These are phyloP conservation scores for Stachybotrys chlorohalonatus DNA, from an alignment of 2,329 filamentous ascomycete species.

Conservation along the genomic window DNA sequence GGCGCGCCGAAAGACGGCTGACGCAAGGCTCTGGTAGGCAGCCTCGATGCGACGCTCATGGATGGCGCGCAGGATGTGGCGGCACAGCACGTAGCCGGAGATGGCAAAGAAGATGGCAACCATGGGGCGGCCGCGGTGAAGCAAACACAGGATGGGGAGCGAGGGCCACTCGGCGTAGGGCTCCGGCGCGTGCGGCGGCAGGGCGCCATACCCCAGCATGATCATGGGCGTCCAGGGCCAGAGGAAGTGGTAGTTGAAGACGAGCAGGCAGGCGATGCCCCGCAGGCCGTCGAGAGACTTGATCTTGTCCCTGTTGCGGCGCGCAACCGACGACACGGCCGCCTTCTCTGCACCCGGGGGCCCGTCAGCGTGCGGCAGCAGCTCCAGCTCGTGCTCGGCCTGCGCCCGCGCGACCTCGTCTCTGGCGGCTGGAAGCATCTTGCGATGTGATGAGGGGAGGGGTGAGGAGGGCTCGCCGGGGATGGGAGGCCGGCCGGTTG, in stretches of 20 bases:
- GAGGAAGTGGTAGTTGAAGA: constrained; percentile 33
- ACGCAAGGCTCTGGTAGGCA: constrained; percentile 26
- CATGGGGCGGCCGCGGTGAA: constrained; percentile 30
- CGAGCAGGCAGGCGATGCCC: constrained; percentile 30
- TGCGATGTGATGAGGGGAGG: too few relatives aligned
- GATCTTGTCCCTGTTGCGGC: constrained; percentile 21
- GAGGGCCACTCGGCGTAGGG: constrained; percentile 21
- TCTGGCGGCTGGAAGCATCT: neutral
- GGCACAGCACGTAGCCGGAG: constrained; percentile 31
- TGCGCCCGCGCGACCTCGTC: constrained; percentile 6
- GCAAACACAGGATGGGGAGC: constrained; percentile 28
- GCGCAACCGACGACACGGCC: constrained; percentile 2
- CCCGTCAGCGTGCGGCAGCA: constrained; percentile 6
- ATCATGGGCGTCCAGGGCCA: constrained; percentile 30
- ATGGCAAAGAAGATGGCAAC: constrained; percentile 34
- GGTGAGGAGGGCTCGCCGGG: too few relatives aligned
- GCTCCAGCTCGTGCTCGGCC: constrained; percentile 7
- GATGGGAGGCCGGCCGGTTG: too few relatives aligned
- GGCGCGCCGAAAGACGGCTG: constrained; percentile 25
- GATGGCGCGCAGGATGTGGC: constrained; percentile 26
- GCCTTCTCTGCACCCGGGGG: neutral
- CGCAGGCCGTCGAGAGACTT: constrained; percentile 29
- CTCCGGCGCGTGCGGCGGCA: constrained; percentile 23
- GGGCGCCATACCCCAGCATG: constrained; percentile 29
- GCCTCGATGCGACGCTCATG: constrained; percentile 23